These are phyloP conservation scores for Selenicereus undatus DNA, from an alignment of 148 eudicot species.

Conservation along the genomic window DNA sequence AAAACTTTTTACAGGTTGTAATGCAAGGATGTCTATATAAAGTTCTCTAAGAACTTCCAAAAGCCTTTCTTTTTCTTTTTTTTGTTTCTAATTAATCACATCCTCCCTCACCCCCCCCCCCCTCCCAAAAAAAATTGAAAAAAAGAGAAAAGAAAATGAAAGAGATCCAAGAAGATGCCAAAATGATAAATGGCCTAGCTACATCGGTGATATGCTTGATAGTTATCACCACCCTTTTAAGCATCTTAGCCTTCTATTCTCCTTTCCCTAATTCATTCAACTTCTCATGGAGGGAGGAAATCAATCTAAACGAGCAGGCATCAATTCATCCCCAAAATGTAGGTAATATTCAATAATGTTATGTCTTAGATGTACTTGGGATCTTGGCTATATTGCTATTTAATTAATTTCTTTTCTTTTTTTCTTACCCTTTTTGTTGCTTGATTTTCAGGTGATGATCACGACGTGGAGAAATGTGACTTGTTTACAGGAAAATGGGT, in stretches of 20 bases:
- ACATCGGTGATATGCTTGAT: background rate
- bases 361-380: background rate
- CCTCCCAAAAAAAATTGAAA: background rate
- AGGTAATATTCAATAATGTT: slow-evolving; percentile 1
- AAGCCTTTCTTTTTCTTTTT: background rate
- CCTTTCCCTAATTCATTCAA: slow-evolving; percentile 3
- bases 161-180: background rate
- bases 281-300: background rate
- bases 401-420: background rate
- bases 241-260: slow-evolving; percentile 8
- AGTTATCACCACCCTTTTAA: background rate
- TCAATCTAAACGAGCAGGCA: background rate
- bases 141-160: background rate
- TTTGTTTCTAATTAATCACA: background rate
- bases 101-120: too few relatives aligned
- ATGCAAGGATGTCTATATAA: background rate
- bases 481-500: slow-evolving; percentile 51
- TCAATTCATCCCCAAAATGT: background rate
- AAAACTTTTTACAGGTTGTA: background rate
- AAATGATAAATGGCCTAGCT: slow-evolving; percentile 6
- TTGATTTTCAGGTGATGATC: background rate
- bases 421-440: background rate
- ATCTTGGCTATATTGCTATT: background rate
- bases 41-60: background rate
- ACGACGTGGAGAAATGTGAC: slow-evolving; percentile 20